Percentiles rank a stretch among this genome's conserved stretches.
These are phyloP conservation scores for Centaurea solstitialis DNA, from an alignment of 129 eudicot genomes.

Conservation along the genomic window DNA sequence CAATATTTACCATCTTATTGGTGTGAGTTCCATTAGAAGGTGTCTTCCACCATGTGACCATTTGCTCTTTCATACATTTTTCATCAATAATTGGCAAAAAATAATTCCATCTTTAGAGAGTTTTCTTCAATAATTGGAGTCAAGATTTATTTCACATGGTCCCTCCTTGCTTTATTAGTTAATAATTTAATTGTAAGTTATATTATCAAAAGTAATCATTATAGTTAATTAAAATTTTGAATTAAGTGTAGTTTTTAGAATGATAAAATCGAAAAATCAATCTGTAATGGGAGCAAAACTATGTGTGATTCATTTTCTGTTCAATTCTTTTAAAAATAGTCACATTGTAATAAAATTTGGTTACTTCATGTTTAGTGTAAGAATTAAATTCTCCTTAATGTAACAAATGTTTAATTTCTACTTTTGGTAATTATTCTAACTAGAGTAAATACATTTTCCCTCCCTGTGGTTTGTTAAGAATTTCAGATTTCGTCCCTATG, in stretches of 20 bases:
- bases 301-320: not conserved
- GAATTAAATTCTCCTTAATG: too few relatives aligned
- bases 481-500: too few relatives aligned
- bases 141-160: conserved; percentile 10
- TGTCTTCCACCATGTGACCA: conserved; percentile 30
- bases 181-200: not conserved
- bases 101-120: conserved; percentile 21
- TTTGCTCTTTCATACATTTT: conserved; percentile 3
- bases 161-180: not conserved
- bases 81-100: conserved; percentile 5
- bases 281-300: too few relatives aligned
- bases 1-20: conserved; percentile 1
- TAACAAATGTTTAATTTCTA: not conserved
- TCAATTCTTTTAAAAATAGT: not conserved
- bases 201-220: not conserved
- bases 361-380: too few relatives aligned
- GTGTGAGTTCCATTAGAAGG: conserved; percentile 15
- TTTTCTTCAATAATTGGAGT: conserved; percentile 1
- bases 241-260: not conserved
- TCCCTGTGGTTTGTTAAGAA: too few relatives aligned
- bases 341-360: not conserved
- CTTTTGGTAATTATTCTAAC: not conserved
- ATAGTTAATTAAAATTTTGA: not conserved
- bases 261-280: too few relatives aligned
- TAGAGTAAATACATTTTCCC: too few relatives aligned